Evolutionary conservation across 148 eudicot species (phyloP), one percentile per base, ranked within the genome.

Genomic region (Pouteria glomerata): DNA sequence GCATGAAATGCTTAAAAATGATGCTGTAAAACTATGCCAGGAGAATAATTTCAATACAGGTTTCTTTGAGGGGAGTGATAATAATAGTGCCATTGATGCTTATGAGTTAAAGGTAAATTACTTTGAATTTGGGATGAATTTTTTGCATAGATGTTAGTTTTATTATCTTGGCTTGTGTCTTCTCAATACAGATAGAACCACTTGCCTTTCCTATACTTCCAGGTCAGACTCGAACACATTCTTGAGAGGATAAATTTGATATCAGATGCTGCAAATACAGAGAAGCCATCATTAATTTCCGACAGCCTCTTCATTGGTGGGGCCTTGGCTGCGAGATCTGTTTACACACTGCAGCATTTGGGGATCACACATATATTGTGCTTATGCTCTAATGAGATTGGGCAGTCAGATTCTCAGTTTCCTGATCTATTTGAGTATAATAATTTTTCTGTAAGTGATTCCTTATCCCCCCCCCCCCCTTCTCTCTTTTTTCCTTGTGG

Each of bases 221-320:
- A 95, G 99, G 90, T 95, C 74, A 88, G 99, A 76, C 87, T 95
- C 64, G 97, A 92, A 85, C 99, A 95, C 80, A 92, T 92, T 63
- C 90, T 95, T 75, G 97, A 95, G 81, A 86, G 99, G 78, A 92
- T 92, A 83, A 77, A 88, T 24, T 69, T 95, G 53, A 90, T 95
- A 81, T 92, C 92, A 41, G 97, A 92, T 80, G 99, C 97, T 70
- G 97, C 90, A 59, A 92, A 92, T 65, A 95, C 99, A 37, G 99
- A 95, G 83, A 95, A 85, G 66, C 97, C 99, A 69, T 88, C 99
- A 26, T 69, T 67, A 48, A 73, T 95, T 63, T 80, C 86, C 21
- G 78, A 73, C 58, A 71, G 82, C 80, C 72, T 92, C 76, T 95
- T 86, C 79, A 95, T 95, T 59, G 97, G 99, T 73, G 97, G 99